Evolutionary conservation across 495 filamentous ascomycete species (phyloP).

Genomic region (Hypoxylon lienhwacheense): DNA sequence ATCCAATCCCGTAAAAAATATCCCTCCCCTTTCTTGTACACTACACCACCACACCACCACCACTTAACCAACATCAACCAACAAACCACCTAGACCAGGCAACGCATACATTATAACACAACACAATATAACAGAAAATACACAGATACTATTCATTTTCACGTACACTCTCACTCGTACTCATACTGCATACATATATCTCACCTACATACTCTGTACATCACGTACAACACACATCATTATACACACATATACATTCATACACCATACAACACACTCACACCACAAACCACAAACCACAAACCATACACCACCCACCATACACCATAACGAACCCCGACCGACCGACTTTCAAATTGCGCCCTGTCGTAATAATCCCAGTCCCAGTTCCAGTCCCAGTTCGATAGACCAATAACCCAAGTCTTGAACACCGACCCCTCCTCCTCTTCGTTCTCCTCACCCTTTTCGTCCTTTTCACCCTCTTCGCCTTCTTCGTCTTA

Average conservation of each 20-base stretch:
- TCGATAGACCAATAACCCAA: too few relatives aligned
- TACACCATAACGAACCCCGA: neutral
- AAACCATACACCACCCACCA: conserved; percentile 1
- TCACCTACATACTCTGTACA: neutral
- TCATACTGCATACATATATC: too few relatives aligned
- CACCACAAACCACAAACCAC: neutral
- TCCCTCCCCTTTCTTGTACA: conserved; percentile 14
- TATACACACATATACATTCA: neutral
- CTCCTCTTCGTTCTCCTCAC: conserved; percentile 12
- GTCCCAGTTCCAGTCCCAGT: too few relatives aligned
- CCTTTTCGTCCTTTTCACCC: conserved; percentile 27
- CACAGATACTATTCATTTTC: too few relatives aligned
- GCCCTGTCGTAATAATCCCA: conserved; percentile 31
- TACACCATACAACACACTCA: neutral
- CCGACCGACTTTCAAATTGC: conserved; percentile 25
- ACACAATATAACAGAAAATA: too few relatives aligned
- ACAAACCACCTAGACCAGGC: too few relatives aligned
- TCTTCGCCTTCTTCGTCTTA: conserved; percentile 28
- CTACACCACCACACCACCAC: too few relatives aligned
- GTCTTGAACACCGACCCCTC: conserved; percentile 26
- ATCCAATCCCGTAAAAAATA: conserved; percentile 22
- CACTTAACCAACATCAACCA: too few relatives aligned
- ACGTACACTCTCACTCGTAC: too few relatives aligned
- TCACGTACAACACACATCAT: neutral
- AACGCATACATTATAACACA: too few relatives aligned